Conservation (phyloP, 495 filamentous ascomycete genomes). For the Penicillium cosmopolitanum region DNA sequence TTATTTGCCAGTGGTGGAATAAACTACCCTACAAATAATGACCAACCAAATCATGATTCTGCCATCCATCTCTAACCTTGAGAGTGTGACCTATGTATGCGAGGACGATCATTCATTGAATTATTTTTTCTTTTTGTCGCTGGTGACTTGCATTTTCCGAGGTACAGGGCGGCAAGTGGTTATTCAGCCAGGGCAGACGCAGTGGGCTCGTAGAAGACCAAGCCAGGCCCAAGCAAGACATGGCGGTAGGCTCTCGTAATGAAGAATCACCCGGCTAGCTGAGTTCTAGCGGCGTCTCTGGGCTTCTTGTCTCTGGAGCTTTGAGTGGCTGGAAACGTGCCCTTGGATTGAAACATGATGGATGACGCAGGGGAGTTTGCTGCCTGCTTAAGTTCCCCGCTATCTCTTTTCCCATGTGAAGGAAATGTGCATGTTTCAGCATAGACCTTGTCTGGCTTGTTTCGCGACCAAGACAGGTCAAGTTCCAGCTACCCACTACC, state of each 20-base stretch:
- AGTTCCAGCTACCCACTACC: too few relatives aligned
- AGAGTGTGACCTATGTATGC: conserved; percentile 17
- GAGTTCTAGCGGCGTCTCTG: background rate
- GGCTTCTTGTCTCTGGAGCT: background rate
- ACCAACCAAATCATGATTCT: conserved; percentile 7
- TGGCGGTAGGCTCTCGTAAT: background rate
- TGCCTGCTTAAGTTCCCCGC: background rate
- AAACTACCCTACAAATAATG: background rate
- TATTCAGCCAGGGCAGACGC: background rate
- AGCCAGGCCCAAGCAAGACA: background rate
- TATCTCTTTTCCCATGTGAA: background rate
- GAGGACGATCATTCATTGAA: conserved; percentile 23
- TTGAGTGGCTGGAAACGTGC: background rate
- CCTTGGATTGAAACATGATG: conserved; percentile 1
- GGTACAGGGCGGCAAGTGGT: too few relatives aligned
- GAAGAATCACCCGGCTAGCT: too few relatives aligned
- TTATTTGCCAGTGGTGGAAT: background rate
- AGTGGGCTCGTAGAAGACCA: background rate
- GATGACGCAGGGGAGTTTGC: conserved; percentile 3
- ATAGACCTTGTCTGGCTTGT: background rate
- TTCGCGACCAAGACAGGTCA: conserved; percentile 3
- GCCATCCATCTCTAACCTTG: conserved; percentile 6
- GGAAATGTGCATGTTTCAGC: background rate
- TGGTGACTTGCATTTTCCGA: conserved; percentile 6
- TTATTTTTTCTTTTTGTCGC: conserved; percentile 5